These are phyloP conservation scores for Cucurbita pepo DNA, from an alignment of 306 rosid species.

Conservation along the genomic window DNA sequence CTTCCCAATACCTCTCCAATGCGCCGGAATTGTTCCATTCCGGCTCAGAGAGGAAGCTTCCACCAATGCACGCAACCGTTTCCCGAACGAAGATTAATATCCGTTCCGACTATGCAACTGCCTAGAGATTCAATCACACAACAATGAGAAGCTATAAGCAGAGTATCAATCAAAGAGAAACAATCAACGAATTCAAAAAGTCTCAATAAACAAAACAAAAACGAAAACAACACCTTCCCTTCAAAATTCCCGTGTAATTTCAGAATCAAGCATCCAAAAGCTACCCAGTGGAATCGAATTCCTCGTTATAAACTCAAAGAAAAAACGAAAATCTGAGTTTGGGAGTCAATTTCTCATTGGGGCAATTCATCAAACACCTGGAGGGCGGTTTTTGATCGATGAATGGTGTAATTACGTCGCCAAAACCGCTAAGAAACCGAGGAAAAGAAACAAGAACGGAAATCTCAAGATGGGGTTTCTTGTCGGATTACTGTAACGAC, in stretches of 20 bases:
- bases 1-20: conserved; percentile 93
- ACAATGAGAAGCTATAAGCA: neutral
- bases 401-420: neutral
- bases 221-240: neutral
- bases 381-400: neutral
- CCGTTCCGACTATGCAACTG: neutral
- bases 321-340: neutral
- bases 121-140: neutral
- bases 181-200: neutral
- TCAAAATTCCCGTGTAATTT: neutral
- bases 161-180: neutral
- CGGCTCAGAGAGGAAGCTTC: conserved; percentile 7
- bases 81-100: neutral
- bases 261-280: neutral
- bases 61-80: neutral
- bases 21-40: conserved; percentile 97
- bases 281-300: neutral
- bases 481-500: conserved; percentile 1
- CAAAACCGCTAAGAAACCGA: neutral
- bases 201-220: neutral
- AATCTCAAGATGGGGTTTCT: neutral
- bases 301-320: neutral
- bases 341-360: neutral
- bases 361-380: neutral
- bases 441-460: neutral